Base-by-base conservation (phyloP, 352 stramenopile genomes). In the Phytophthora ohioensis region DNA sequence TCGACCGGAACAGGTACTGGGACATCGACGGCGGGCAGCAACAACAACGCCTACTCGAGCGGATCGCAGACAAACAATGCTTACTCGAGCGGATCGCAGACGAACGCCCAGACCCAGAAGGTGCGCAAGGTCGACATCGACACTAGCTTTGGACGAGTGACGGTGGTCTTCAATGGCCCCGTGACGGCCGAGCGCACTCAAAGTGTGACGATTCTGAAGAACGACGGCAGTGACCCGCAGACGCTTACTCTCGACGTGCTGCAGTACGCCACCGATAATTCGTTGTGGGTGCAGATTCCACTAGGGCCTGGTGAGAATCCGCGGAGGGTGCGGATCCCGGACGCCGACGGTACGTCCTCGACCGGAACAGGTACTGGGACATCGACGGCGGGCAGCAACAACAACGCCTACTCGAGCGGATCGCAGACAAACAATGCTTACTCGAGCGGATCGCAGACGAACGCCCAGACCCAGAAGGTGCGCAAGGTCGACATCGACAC, bases 271-370 rank as follows among this genome's bases (percentile, higher is more conserved):
- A 21, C 21, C 21, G 21, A 21, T 21, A 21, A 21, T 21, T 21
- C 21, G 21, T 21, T 21, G 21, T 21, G 21, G 11, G 41, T 71
- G 47, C 47, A 56, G 31, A 48, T 71, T 27, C 36, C 56, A 8
- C 66, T 43, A 13, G 54, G 54, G 0, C 31, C 47, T 21, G 51
- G 64, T 1, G 71, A 66, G 21, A 21, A 21, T 21, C 21, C 21
- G 21, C 21, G 21, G 21, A 21, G 21, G n/a, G 21, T 21, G 21
- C 21, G 21, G 21, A 21, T 21, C 21, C 21, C 21, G 1, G 21
- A 21, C 21, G 21, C 21, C 21, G 21, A 21, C 0, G 21, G 21
- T 21, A 21, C 21, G 21, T 21, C 21, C 21, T 21, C 21, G 21
- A 21, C 21, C 21, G 1, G 21, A 21, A 21, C 21, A 21, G 21